These are phyloP conservation scores for Thermothelomyces thermophilus DNA, from an alignment of 2,329 filamentous ascomycete genomes.

Conservation along the genomic window DNA sequence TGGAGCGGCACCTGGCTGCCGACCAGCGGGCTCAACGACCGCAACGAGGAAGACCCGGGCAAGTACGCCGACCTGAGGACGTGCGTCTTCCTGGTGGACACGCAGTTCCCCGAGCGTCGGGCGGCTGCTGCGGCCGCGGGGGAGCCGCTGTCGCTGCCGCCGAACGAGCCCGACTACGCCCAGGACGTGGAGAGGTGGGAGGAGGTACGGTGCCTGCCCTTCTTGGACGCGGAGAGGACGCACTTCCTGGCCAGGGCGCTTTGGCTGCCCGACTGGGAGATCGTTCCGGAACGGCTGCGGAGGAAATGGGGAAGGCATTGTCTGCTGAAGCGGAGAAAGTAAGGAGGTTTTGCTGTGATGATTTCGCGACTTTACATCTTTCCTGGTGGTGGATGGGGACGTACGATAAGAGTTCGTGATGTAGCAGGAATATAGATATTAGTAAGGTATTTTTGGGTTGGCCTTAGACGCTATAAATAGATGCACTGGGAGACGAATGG, in stretches of 20 bases:
- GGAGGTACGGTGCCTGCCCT: slow-evolving; percentile 63
- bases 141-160: slow-evolving; percentile 35
- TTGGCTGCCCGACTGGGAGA: slow-evolving; percentile 68
- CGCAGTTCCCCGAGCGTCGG: slow-evolving; percentile 59
- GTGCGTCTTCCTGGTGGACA: slow-evolving; percentile 84
- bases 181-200: slow-evolving; percentile 73
- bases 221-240: slow-evolving; percentile 74
- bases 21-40: slow-evolving; percentile 83
- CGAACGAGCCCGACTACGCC: slow-evolving; percentile 74
- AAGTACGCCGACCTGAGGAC: slow-evolving; percentile 77
- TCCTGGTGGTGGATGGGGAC: background rate
- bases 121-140: slow-evolving; percentile 24
- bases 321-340: slow-evolving; percentile 57
- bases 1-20: slow-evolving; percentile 80
- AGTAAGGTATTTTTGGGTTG: too few relatives aligned
- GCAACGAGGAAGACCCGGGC: slow-evolving; percentile 74
- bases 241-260: slow-evolving; percentile 66
- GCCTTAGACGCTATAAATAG: too few relatives aligned
- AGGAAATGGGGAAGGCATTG: slow-evolving; percentile 88
- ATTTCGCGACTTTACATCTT: background rate
- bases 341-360: background rate
- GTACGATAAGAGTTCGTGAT: too few relatives aligned
- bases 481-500: too few relatives aligned
- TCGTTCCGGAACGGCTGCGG: slow-evolving; percentile 62
- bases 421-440: too few relatives aligned